Evolutionary conservation across 768 basidiomycete species (phyloP), one percentile per base, ranked within the genome.

Genomic region (Tylopilus felleus): DNA sequence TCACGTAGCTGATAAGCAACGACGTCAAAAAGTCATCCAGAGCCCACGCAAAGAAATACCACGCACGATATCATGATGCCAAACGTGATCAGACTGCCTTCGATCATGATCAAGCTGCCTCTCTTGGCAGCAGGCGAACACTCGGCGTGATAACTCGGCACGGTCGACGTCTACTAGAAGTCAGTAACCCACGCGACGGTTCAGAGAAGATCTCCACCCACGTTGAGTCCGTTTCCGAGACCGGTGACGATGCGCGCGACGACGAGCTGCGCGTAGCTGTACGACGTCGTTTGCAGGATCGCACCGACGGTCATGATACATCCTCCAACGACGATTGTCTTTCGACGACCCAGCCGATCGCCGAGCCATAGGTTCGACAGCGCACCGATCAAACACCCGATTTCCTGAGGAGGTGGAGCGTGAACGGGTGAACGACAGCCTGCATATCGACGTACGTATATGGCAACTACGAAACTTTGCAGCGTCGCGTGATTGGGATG

Each of bases 131-230:
- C 78, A 5, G 81, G 77, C 2, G 85, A 84, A 61, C 83, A 84
- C 66, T 88, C 85, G 0, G 83, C 80, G 53, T 84, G 83, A 62
- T 85, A 87, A 10, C 76, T 74, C 3, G 85, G 84, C 0, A 84
- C 80, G 16, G 83, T 84, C 3, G 84, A 84, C 4, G 85, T 86
- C 79, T 85, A 46, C n/a, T n/a, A 43, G 16, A n/a, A n/a, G n/a
- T n/a, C n/a, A n/a, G n/a, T n/a, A n/a, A n/a, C n/a, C n/a, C 8
- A 25, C 10, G 9, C n/a, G 16, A n/a, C 4, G 8, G 8, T 19
- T 25, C 3, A 2, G 27, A 33, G 2, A 1, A 4, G 1, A 3
- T n/a, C n/a, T n/a, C n/a, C n/a, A 69, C 75, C 12, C 55, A 81
- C 80, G 58, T 82, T 83, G 40, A 85, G 63, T 22, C 83, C 85